These are phyloP conservation scores for Cardamine occulta DNA, from an alignment of 345 rosid genomes.

Conservation along the genomic window DNA sequence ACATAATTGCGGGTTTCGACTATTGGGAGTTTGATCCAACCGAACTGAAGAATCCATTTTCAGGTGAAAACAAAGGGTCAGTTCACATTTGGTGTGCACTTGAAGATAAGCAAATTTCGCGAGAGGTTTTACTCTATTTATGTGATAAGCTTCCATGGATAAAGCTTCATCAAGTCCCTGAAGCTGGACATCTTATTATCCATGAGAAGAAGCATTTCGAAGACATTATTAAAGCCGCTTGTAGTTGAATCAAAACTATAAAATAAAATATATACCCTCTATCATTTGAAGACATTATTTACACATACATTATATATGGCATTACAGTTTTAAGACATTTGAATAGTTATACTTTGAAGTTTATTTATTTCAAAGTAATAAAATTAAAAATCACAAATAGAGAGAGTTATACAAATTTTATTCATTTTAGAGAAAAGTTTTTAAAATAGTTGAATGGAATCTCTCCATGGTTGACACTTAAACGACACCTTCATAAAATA, in stretches of 20 bases:
- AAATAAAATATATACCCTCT: background rate
- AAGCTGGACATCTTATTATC: constrained; percentile 63
- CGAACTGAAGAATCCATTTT: constrained; percentile 60
- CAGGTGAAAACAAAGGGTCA: constrained; percentile 43
- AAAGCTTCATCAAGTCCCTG: constrained; percentile 64
- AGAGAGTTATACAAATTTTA: no score
- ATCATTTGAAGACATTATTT: background rate
- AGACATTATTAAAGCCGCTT: constrained; percentile 32
- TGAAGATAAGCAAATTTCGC: constrained; percentile 65
- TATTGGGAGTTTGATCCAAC: constrained; percentile 78
- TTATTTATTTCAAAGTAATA: no score
- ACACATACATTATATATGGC: no score
- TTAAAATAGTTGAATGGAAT: no score
- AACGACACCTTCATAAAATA: background rate
- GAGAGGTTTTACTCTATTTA: constrained; percentile 49
- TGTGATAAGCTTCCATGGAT: constrained; percentile 72
- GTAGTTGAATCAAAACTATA: constrained; percentile 9
- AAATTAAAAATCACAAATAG: no score
- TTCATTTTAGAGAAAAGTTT: no score
- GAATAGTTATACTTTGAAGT: no score
- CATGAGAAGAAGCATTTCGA: constrained; percentile 46
- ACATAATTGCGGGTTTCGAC: constrained; percentile 51
- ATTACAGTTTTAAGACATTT: no score
- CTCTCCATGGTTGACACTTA: background rate
- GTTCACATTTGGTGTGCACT: constrained; percentile 78